A percentile compares a stretch with the other conserved stretches of the same genome.
phyloP scores from a whole-genome alignment of 768 basidiomycete genomes.

The Roridomyces roridus region DNA sequence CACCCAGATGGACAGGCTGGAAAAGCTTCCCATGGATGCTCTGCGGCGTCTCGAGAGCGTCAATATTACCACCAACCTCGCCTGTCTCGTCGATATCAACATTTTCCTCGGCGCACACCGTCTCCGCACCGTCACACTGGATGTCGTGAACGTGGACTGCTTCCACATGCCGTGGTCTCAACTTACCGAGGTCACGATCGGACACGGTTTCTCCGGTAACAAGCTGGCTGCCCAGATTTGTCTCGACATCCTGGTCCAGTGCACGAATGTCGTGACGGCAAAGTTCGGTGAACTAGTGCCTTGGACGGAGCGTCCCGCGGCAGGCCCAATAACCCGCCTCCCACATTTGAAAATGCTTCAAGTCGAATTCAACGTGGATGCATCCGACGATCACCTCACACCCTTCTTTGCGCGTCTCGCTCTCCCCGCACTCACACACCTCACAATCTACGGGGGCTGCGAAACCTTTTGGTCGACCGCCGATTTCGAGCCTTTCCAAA shows the following conservation, averaged over 20 bases:
- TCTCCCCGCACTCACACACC: conserved; percentile 2
- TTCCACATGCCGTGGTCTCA: conserved; percentile 15
- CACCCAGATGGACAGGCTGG: too few relatives aligned
- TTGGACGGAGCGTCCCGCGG: not conserved
- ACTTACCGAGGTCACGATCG: not conserved
- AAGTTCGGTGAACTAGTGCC: not conserved
- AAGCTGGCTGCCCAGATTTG: not conserved
- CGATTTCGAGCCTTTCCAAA: conserved; percentile 3
- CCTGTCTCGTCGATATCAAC: not conserved
- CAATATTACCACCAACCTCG: too few relatives aligned
- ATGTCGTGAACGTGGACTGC: not conserved
- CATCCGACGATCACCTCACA: not conserved
- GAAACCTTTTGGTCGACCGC: not conserved
- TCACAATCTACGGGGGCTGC: not conserved
- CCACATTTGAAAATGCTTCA: not conserved
- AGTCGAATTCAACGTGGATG: not conserved
- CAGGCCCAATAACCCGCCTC: not conserved
- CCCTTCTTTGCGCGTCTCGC: conserved; percentile 6
- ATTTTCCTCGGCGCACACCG: not conserved
- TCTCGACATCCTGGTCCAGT: conserved; percentile 5
- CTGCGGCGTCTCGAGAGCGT: not conserved
- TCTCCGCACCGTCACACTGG: not conserved
- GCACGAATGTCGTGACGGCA: not conserved
- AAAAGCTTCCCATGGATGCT: not conserved
- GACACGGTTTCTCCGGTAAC: not conserved